phyloP scores from a whole-genome alignment of 78 protist species.

The Tieghemostelium lacteum region DNA sequence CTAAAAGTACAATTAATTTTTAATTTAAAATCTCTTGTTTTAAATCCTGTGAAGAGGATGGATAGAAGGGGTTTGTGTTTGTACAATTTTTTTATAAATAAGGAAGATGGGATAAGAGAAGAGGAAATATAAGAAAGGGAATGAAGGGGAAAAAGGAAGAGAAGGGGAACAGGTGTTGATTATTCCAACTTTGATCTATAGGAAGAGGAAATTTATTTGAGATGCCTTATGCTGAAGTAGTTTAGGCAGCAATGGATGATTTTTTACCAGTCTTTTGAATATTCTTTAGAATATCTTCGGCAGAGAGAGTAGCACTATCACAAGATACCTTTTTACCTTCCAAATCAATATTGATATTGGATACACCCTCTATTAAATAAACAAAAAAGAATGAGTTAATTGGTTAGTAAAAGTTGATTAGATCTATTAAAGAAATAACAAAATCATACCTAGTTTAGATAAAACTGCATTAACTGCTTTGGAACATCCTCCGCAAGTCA shows the following conservation, averaged over 20 bases:
- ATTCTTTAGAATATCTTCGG: constrained; percentile 27
- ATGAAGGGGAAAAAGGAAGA: neutral
- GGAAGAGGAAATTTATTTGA: neutral
- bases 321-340: constrained; percentile 38
- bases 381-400: neutral
- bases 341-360: constrained; percentile 58
- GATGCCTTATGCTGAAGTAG: neutral
- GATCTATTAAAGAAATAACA: neutral
- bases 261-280: constrained; percentile 69
- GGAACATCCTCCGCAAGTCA: constrained; percentile 82
- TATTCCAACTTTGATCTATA: too few species aligned
- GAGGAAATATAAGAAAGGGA: too few species aligned
- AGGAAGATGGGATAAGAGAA: too few species aligned
- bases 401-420: neutral
- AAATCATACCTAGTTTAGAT: constrained; percentile 38
- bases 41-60: neutral
- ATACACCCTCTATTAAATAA: constrained; percentile 48
- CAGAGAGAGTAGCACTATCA: constrained; percentile 29
- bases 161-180: neutral
- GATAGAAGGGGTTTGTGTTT: too few species aligned
- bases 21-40: too few species aligned
- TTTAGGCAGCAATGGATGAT: constrained; percentile 51
- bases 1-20: neutral
- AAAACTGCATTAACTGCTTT: constrained; percentile 68
- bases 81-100: too few species aligned